Conservation (phyloP, 768 basidiomycete species). For the Xerocomellus chrysenteron region DNA sequence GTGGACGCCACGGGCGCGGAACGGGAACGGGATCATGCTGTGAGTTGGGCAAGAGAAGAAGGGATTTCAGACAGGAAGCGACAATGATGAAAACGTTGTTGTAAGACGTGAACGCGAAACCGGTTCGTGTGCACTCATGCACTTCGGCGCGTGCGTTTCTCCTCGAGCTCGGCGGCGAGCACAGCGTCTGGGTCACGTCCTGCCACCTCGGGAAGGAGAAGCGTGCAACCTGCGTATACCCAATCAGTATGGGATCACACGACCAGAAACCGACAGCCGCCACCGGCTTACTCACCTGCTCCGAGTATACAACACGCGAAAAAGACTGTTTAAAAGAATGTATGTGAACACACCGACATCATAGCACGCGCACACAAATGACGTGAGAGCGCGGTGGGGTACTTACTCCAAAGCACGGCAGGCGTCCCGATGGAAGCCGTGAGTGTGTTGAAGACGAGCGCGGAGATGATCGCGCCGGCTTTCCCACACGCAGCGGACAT, state of each 20-base stretch:
- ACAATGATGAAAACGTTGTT: no score
- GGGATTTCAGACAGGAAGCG: no score
- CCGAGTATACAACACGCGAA: constrained; percentile 62
- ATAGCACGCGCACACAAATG: not conserved
- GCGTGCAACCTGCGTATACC: constrained; percentile 33
- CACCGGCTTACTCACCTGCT: constrained; percentile 35
- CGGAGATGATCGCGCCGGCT: constrained; percentile 72
- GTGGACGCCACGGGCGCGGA: not conserved
- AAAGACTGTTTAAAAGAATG: constrained; percentile 48
- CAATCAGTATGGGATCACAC: not conserved
- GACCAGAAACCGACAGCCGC: no score
- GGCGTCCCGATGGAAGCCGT: constrained; percentile 62
- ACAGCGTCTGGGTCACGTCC: constrained; percentile 51
- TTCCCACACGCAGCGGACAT: constrained; percentile 74
- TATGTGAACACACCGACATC: not conserved
- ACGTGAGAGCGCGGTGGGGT: not conserved
- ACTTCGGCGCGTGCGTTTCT: constrained; percentile 2
- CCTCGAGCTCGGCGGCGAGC: constrained; percentile 38
- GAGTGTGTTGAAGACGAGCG: constrained; percentile 69
- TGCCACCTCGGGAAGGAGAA: constrained; percentile 52
- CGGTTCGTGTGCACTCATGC: not conserved
- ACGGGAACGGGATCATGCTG: not conserved
- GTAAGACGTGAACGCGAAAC: not conserved
- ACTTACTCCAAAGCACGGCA: constrained; percentile 69
- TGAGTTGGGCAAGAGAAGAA: not conserved